Conservation (phyloP, 768 basidiomycete genomes). For the Leccinum uliginosum region DNA sequence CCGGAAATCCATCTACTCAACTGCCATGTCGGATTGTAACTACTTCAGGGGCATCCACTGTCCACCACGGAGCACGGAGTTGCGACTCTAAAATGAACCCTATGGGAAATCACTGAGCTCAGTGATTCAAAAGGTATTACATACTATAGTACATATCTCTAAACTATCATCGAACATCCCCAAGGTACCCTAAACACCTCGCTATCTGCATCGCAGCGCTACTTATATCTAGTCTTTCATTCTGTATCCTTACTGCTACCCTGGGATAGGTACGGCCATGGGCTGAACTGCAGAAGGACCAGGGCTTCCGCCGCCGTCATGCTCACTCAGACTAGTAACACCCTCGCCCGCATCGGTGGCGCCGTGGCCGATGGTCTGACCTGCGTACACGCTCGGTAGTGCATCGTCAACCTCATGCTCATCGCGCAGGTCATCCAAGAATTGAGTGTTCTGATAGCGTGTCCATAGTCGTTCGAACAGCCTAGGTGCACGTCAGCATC, state of each 20-base stretch:
- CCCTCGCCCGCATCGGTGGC: neutral
- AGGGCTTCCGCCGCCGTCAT: neutral
- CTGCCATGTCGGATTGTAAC: too few species aligned
- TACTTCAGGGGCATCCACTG: too few species aligned
- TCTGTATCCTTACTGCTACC: neutral
- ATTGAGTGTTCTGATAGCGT: neutral
- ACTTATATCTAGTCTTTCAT: neutral
- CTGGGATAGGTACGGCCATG: neutral
- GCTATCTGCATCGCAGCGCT: neutral
- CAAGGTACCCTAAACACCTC: neutral
- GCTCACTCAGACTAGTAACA: neutral
- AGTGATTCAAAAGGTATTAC: too few species aligned
- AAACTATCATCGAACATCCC: neutral
- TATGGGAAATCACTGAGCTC: too few species aligned
- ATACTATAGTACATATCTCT: too few species aligned
- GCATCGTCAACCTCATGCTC: too few species aligned
- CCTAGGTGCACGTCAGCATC: constrained; percentile 1
- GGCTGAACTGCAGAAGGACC: neutral
- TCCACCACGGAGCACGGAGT: too few species aligned
- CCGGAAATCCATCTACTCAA: too few species aligned
- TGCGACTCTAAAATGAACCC: too few species aligned
- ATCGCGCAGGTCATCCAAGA: constrained; percentile 1
- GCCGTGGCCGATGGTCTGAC: neutral
- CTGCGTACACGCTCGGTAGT: too few species aligned
- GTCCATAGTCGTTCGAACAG: neutral